phyloP scores from a whole-genome alignment of 768 basidiomycete species.

The Candolleomyces efflorescens region DNA sequence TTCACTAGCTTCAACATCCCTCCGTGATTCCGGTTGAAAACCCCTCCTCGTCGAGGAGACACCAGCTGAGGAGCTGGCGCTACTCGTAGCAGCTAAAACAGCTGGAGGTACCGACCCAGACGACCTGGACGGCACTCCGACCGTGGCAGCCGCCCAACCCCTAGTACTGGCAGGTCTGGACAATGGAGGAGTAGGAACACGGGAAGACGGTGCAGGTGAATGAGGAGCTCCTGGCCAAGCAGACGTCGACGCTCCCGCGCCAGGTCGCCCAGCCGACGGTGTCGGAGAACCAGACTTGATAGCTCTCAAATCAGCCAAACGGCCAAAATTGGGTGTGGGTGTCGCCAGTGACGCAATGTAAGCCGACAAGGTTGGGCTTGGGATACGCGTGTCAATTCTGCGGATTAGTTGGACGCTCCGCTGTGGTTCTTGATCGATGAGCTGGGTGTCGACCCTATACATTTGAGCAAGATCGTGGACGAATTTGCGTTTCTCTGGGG shows the following conservation, averaged over 20 bases:
- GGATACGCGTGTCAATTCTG: constrained; percentile 78
- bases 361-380: constrained; percentile 63
- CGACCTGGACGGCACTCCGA: no score
- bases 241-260: constrained; percentile 7
- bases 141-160: background rate
- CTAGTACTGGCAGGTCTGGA: background rate
- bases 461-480: constrained; percentile 72
- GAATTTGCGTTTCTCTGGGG: constrained; percentile 74
- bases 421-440: constrained; percentile 91
- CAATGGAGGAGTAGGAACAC: background rate
- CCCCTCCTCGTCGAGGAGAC: background rate
- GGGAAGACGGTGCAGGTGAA: no score
- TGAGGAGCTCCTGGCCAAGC: constrained; percentile 1
- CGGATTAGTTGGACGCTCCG: constrained; percentile 80
- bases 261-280: background rate
- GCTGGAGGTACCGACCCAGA: constrained; percentile 2
- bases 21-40: constrained; percentile 2
- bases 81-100: background rate
- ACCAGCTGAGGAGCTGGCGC: background rate
- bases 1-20: constrained; percentile 6
- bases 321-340: constrained; percentile 49
- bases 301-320: constrained; percentile 52
- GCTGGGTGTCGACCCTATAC: constrained; percentile 80
- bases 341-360: constrained; percentile 27
- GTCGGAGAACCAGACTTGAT: constrained; percentile 10